Percentiles rank a stretch among this genome's conserved stretches.
phyloP scores from a whole-genome alignment of 371 early-diverging fungal species.

The Haplosporangium sp. region DNA sequence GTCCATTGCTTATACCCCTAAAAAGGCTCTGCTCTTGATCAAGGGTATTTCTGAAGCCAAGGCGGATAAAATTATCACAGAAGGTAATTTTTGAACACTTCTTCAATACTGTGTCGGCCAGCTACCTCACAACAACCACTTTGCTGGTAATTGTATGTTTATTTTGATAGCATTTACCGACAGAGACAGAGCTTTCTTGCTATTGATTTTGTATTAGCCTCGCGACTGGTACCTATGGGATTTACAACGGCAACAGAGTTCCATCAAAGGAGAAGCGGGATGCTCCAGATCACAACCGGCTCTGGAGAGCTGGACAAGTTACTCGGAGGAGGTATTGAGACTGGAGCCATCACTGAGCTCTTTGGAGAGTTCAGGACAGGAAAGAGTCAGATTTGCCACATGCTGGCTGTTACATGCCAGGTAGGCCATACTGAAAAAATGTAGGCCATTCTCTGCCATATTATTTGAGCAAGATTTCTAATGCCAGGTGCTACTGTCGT shows the following conservation, averaged over 20 bases:
- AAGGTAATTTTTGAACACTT: conserved; percentile 68
- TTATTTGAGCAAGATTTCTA: conserved; percentile 2
- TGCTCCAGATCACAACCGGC: conserved; percentile 95
- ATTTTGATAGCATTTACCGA: background rate
- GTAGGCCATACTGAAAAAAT: conserved; percentile 46
- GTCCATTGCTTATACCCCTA: conserved; percentile 96
- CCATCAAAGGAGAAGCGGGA: conserved; percentile 88
- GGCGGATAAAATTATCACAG: conserved; percentile 96
- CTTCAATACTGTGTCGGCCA: background rate
- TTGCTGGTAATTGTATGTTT: too few species aligned
- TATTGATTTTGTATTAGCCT: conserved; percentile 64
- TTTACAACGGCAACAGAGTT: conserved; percentile 98
- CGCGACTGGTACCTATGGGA: conserved; percentile 96
- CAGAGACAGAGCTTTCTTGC: background rate
- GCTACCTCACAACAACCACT: too few species aligned
- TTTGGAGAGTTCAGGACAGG: conserved; percentile 99
- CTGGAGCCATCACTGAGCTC: conserved; percentile 98
- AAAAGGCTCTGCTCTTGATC: conserved; percentile 89
- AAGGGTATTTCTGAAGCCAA: conserved; percentile 99
- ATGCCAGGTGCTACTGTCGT: background rate
- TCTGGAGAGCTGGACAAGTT: conserved; percentile 96
- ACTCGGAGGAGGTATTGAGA: conserved; percentile 98
- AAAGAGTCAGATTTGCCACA: conserved; percentile 99
- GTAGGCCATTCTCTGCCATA: background rate
- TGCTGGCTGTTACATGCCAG: conserved; percentile 98